These are phyloP conservation scores for Avena atlantica DNA, from an alignment of 176 grass and related monocot genomes.

Conservation along the genomic window DNA sequence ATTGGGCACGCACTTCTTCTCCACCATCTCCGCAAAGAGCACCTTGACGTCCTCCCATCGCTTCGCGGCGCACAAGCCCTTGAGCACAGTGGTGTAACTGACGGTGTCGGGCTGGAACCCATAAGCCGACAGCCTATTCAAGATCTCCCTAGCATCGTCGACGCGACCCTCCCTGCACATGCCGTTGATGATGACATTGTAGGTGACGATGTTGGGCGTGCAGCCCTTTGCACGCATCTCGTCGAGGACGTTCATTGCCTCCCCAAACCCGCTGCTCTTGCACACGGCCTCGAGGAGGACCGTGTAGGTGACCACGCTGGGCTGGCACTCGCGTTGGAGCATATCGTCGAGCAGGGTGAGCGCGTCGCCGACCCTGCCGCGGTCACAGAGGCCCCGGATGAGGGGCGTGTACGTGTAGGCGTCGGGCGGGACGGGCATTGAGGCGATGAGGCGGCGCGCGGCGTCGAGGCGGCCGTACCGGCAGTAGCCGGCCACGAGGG, in stretches of 20 bases:
- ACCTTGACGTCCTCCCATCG: conserved; percentile 60
- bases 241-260: conserved; percentile 61
- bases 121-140: conserved; percentile 50
- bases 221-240: conserved; percentile 71
- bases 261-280: conserved; percentile 55
- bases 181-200: conserved; percentile 74
- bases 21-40: conserved; percentile 63
- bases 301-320: conserved; percentile 69
- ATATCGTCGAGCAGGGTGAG: conserved; percentile 62
- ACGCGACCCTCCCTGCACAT: conserved; percentile 67
- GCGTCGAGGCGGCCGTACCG: conserved; percentile 55
- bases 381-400: conserved; percentile 63
- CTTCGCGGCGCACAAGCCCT: conserved; percentile 57
- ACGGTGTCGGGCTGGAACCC: conserved; percentile 68
- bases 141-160: conserved; percentile 51
- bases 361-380: conserved; percentile 55
- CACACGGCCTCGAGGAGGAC: conserved; percentile 66
- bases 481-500: conserved; percentile 56
- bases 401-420: conserved; percentile 75
- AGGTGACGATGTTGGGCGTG: conserved; percentile 68
- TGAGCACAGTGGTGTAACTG: conserved; percentile 68
- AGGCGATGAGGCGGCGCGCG: conserved; percentile 50
- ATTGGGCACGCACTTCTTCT: conserved; percentile 53
- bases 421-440: conserved; percentile 62
- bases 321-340: conserved; percentile 57